Percentiles rank a stretch among this genome's conserved stretches.
Conservation (phyloP, 192 early-diverging fungal genomes). For the Coemansia sp. region DNA sequence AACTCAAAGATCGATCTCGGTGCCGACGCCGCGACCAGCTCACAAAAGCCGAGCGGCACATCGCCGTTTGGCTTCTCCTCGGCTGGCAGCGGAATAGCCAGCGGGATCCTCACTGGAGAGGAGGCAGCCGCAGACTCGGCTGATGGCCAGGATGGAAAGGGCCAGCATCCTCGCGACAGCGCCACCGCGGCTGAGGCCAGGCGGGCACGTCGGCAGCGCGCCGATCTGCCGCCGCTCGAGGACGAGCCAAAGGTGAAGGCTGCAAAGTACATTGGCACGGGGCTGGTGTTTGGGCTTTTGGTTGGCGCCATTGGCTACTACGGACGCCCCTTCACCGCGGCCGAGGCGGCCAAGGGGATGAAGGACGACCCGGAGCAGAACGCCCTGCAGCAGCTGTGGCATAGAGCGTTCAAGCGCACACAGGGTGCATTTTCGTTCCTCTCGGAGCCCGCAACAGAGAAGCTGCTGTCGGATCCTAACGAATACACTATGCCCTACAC, state of each 20-base stretch:
- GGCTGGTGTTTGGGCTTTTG: constrained; percentile 43
- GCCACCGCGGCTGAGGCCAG: constrained; percentile 48
- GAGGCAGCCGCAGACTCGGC: constrained; percentile 7
- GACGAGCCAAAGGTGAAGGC: constrained; percentile 51
- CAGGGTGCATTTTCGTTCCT: constrained; percentile 35
- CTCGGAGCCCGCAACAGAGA: constrained; percentile 76
- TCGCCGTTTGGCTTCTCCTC: constrained; percentile 53
- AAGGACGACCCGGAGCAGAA: constrained; percentile 39
- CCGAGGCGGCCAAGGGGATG: constrained; percentile 40
- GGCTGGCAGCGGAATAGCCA: constrained; percentile 45
- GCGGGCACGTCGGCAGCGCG: constrained; percentile 50
- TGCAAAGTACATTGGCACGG: constrained; percentile 45
- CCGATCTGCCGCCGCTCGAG: constrained; percentile 52
- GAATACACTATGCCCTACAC: constrained; percentile 89
- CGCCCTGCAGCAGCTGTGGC: constrained; percentile 43
- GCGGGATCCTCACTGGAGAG: constrained; percentile 29
- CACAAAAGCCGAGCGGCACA: constrained; percentile 12
- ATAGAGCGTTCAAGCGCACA: constrained; percentile 25
- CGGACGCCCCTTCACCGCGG: constrained; percentile 38
- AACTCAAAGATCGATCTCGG: neutral
- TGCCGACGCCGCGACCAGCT: constrained; percentile 1
- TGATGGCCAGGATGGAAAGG: neutral
- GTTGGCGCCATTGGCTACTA: constrained; percentile 47
- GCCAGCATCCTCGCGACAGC: constrained; percentile 21
- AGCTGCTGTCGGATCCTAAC: constrained; percentile 86